Percentiles rank a stretch among this genome's conserved stretches.
Conservation (phyloP, 306 rosid genomes). For the Ceratonia siliqua region DNA sequence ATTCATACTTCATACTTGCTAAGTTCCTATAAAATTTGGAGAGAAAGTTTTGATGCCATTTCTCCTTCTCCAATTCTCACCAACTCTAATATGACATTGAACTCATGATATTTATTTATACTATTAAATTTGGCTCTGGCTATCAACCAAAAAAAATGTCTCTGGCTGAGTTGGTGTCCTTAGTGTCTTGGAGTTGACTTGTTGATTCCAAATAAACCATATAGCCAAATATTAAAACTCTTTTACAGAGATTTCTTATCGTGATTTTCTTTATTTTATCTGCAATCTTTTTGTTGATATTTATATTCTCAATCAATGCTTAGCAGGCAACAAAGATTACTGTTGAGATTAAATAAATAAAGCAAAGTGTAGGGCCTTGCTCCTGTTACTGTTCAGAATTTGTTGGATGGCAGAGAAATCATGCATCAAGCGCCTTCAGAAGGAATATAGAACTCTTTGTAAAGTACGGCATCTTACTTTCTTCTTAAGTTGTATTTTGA, state of each 20-base stretch:
- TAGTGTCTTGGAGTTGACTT: background rate
- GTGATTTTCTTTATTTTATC: slow-evolving; percentile 9
- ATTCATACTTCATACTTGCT: background rate
- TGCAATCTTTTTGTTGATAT: slow-evolving; percentile 28
- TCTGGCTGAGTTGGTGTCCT: background rate
- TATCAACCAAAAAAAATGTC: too few relatives aligned
- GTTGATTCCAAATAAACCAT: background rate
- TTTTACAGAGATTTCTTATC: slow-evolving; percentile 4
- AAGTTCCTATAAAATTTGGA: background rate
- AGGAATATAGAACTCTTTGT: slow-evolving; percentile 97
- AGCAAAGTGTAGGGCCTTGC: slow-evolving; percentile 25
- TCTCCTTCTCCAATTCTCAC: background rate
- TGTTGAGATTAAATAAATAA: slow-evolving; percentile 28
- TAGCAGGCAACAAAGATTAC: slow-evolving; percentile 39
- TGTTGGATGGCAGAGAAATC: slow-evolving; percentile 88
- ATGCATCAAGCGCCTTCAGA: slow-evolving; percentile 92
- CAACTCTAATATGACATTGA: background rate
- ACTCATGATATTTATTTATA: background rate
- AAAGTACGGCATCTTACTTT: slow-evolving; percentile 57
- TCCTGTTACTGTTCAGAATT: slow-evolving; percentile 32
- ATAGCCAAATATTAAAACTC: background rate
- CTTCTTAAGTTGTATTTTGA: background rate
- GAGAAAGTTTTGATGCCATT: background rate
- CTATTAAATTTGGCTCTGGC: background rate
- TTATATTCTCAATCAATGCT: slow-evolving; percentile 26